Evolutionary conservation across 768 basidiomycete species (phyloP).

Genomic region (Calocybe gangraenosa): DNA sequence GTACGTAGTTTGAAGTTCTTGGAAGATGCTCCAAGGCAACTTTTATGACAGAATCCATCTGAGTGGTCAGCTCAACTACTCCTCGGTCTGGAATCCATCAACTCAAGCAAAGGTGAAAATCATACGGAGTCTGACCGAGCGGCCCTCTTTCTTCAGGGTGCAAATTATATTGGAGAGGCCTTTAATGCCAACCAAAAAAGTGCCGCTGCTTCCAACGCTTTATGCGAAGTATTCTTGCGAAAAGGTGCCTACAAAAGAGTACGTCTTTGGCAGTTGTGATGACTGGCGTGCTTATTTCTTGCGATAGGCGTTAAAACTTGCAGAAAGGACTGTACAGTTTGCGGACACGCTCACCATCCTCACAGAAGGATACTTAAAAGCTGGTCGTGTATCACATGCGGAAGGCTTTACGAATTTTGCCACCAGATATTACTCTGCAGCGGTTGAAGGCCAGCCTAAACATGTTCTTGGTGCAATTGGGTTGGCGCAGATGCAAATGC

Average conservation of each 20-base stretch:
- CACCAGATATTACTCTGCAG: slow-evolving; percentile 62
- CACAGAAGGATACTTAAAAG: slow-evolving; percentile 81
- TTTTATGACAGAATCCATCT: slow-evolving; percentile 58
- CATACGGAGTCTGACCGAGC: slow-evolving; percentile 60
- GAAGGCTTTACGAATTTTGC: slow-evolving; percentile 64
- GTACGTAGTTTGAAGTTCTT: slow-evolving; percentile 39
- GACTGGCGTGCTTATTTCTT: slow-evolving; percentile 1
- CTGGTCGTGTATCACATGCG: slow-evolving; percentile 77
- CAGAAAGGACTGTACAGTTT: slow-evolving; percentile 91
- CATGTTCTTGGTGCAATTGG: slow-evolving; percentile 80
- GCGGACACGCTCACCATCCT: slow-evolving; percentile 84
- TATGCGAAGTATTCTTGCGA: slow-evolving; percentile 75
- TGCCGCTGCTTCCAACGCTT: slow-evolving; percentile 78
- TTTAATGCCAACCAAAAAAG: slow-evolving; percentile 79
- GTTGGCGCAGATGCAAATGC: slow-evolving; percentile 82
- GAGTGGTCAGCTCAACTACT: slow-evolving; percentile 80
- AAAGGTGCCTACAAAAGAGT: slow-evolving; percentile 65
- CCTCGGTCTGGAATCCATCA: slow-evolving; percentile 82
- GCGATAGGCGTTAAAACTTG: slow-evolving; percentile 79
- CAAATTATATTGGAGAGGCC: slow-evolving; percentile 67
- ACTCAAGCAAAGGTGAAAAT: slow-evolving; percentile 74
- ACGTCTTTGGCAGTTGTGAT: slow-evolving; percentile 15
- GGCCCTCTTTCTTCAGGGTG: slow-evolving; percentile 57
- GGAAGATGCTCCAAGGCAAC: background rate
- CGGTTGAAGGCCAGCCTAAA: slow-evolving; percentile 66